Evolutionary conservation across 441 rosid species (phyloP).

Genomic region (Jatropha multifida): DNA sequence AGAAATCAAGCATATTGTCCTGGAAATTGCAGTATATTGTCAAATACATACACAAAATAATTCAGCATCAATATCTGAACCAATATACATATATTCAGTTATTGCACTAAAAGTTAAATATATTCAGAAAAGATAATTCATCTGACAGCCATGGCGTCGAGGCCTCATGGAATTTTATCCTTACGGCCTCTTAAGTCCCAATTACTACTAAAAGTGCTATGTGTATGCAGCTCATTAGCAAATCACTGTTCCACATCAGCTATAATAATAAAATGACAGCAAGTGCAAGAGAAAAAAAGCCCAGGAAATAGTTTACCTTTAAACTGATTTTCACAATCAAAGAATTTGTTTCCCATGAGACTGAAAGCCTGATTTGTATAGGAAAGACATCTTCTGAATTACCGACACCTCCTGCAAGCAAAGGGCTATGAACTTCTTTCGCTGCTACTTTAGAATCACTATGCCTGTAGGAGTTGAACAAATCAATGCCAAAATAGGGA

Average conservation of each 20-base stretch:
- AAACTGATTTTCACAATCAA: slow-evolving; percentile 76
- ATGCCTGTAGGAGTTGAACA: slow-evolving; percentile 50
- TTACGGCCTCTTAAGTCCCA: neutral
- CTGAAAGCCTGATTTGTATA: slow-evolving; percentile 74
- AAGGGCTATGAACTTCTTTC: slow-evolving; percentile 49
- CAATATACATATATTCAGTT: neutral
- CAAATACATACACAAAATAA: slow-evolving; percentile 13
- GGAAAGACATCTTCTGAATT: slow-evolving; percentile 75
- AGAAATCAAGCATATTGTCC: slow-evolving; percentile 49
- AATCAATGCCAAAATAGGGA: slow-evolving; percentile 17
- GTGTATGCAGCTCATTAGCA: slow-evolving; percentile 1
- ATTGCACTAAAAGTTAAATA: neutral
- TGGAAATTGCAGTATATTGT: slow-evolving; percentile 28
- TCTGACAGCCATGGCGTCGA: neutral
- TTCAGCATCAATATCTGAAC: neutral
- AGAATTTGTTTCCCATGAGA: slow-evolving; percentile 57
- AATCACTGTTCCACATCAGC: slow-evolving; percentile 3
- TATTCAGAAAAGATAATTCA: neutral
- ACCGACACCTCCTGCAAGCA: slow-evolving; percentile 53
- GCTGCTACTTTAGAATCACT: slow-evolving; percentile 53
- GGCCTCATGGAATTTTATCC: neutral
- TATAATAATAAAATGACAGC: neutral
- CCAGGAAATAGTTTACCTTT: slow-evolving; percentile 45
- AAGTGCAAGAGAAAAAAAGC: neutral
- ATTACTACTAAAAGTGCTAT: neutral